These are phyloP conservation scores for Entelexis sorbosivorans DNA, from an alignment of 1,139 yeast genomes.

Conservation along the genomic window DNA sequence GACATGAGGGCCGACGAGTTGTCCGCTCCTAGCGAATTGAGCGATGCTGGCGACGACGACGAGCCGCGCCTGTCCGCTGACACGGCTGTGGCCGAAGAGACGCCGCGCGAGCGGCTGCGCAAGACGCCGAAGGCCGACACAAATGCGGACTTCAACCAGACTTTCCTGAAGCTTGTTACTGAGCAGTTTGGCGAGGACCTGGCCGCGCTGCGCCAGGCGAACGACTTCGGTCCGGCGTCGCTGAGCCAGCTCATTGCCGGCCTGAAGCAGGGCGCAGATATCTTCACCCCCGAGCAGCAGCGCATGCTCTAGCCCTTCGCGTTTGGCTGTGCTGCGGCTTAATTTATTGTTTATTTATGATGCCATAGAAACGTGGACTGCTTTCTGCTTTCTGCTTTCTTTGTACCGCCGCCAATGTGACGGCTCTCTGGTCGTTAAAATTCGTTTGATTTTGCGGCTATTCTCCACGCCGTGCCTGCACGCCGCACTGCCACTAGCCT, in stretches of 20 bases:
- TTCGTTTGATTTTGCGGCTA: too few relatives aligned
- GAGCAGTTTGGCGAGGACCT: conserved; percentile 33
- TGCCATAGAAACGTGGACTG: neutral
- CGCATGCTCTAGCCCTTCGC: conserved; percentile 19
- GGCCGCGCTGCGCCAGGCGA: conserved; percentile 30
- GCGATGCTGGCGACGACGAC: conserved; percentile 19
- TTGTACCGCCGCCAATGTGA: too few relatives aligned
- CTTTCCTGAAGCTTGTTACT: conserved; percentile 30
- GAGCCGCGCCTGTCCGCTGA: neutral
- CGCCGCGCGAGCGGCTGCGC: conserved; percentile 18
- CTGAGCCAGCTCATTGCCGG: conserved; percentile 31
- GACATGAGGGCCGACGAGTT: conserved; percentile 16
- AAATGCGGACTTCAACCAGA: conserved; percentile 27
- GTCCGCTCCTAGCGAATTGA: conserved; percentile 16
- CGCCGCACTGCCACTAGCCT: neutral
- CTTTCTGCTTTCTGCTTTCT: too few relatives aligned
- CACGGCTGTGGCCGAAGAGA: neutral
- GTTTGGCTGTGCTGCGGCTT: neutral
- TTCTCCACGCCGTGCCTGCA: too few relatives aligned
- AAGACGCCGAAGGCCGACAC: conserved; percentile 16
- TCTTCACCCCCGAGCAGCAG: conserved; percentile 31
- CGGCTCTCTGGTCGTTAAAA: too few relatives aligned
- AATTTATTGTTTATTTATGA: neutral
- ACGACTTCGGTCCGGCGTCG: conserved; percentile 31
- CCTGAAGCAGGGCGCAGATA: conserved; percentile 32